Base-by-base conservation (phyloP, 202 grass and related monocot species). In the Panicum hallii region DNA sequence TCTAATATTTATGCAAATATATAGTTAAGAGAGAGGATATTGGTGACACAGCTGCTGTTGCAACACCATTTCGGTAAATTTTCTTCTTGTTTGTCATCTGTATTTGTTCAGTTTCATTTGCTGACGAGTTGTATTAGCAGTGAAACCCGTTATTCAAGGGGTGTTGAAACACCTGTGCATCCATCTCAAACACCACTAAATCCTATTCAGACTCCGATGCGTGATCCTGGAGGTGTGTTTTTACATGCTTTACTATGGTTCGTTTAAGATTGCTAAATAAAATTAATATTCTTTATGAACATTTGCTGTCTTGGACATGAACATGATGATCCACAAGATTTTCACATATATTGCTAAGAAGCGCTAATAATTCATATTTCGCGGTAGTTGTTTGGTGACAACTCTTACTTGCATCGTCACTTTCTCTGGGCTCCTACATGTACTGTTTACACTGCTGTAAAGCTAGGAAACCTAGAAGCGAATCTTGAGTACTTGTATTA, bases 151-250 rank as follows among this genome's bases (percentile, higher is more conserved):
- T 88, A 84, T 86, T 87, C 92, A 49, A 75, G 72, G 68, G 85
- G 89, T 23, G 56, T 64, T 69, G 95, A 93, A 72, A 93, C 92
- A 79, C 95, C 90, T 60, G 88, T 92, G 88, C 88, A 97, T 83
- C 92, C 92, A 70, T 97, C 92, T 75, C 85, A 87, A 82, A 94
- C 90, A 1, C 95, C 92, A 79, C 52, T 97, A 44, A 85, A 87
- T 91, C 88, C 89, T 70, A 82, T 91, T 70, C 95, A 97, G 89
- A 94, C 95, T 80, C 92, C 95, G 34, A 86, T 91, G 89, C 79
- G 82, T 19, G 85, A 94, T 49, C 82, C 87, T 70, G 86, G 90
- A 88, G 92, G 88, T 97, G 55, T 71, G 82, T 60, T 63, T 70
- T 72, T 57, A 79, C 48, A 65, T 83, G 63, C 63, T 63, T 87